Evolutionary conservation across 78 protist species (phyloP).

Genomic region (Dictyostelium citrinum): DNA sequence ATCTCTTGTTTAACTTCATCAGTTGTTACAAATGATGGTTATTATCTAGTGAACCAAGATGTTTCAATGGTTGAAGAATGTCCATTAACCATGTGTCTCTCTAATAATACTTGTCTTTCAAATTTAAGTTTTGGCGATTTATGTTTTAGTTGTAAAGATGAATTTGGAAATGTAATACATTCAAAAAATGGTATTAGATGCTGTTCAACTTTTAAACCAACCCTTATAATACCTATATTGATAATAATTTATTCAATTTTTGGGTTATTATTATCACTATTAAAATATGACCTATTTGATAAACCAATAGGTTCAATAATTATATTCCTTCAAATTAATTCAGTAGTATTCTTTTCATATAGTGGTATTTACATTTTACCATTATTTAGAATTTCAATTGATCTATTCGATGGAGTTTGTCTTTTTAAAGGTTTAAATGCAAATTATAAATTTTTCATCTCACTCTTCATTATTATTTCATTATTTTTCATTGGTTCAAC

Average conservation of each 20-base stretch:
- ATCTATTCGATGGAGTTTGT: neutral
- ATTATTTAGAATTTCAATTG: neutral
- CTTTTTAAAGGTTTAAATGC: neutral
- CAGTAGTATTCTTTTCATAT: neutral
- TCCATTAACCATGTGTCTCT: neutral
- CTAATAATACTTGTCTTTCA: neutral
- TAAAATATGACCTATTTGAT: neutral
- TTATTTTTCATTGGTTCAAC: neutral
- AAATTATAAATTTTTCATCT: neutral
- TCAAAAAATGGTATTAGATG: neutral
- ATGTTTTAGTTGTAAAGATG: neutral
- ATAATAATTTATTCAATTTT: neutral
- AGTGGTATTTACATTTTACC: neutral
- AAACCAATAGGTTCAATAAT: neutral
- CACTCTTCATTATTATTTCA: neutral
- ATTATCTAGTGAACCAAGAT: neutral
- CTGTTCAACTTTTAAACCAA: neutral
- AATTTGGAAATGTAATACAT: neutral
- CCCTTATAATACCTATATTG: neutral
- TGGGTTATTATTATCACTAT: neutral
- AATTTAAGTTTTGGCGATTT: neutral
- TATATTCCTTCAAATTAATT: neutral
- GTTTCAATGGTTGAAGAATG: neutral
- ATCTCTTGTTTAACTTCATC: neutral
- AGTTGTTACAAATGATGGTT: neutral